phyloP scores from a whole-genome alignment of 2,329 filamentous ascomycete species.

The Fusarium sp. region DNA sequence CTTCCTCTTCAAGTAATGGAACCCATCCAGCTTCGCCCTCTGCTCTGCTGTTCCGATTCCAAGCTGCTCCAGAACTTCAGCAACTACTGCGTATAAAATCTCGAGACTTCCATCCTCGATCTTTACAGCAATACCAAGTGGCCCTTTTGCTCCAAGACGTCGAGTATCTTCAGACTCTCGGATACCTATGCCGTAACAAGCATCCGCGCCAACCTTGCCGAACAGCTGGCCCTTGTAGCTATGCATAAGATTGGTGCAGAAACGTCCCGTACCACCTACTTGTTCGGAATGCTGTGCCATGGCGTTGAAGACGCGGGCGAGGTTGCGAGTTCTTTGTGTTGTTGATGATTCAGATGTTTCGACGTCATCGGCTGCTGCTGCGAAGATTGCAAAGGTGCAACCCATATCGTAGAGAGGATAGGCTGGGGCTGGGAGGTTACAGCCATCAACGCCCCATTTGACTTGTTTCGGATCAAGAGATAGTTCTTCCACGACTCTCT shows the following conservation, averaged over 20 bases:
- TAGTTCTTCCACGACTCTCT: conserved; percentile 52
- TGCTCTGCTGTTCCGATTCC: conserved; percentile 51
- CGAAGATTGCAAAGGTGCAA: conserved; percentile 53
- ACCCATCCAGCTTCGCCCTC: conserved; percentile 47
- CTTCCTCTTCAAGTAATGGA: conserved; percentile 49
- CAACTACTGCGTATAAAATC: conserved; percentile 57
- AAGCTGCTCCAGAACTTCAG: conserved; percentile 59
- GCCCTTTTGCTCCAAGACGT: conserved; percentile 52
- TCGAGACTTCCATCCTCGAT: conserved; percentile 60
- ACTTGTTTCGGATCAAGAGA: conserved; percentile 46
- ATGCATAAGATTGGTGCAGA: conserved; percentile 60
- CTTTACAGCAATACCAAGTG: conserved; percentile 60
- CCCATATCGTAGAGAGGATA: conserved; percentile 53
- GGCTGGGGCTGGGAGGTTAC: conserved; percentile 61
- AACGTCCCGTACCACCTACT: conserved; percentile 58
- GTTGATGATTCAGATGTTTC: background rate
- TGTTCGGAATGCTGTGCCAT: conserved; percentile 58
- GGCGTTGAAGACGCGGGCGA: conserved; percentile 55
- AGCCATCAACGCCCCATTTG: conserved; percentile 59
- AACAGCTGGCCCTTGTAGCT: conserved; percentile 53
- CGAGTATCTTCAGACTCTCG: conserved; percentile 52
- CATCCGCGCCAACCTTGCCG: conserved; percentile 63
- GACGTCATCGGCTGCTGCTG: conserved; percentile 47
- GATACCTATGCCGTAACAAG: conserved; percentile 60
- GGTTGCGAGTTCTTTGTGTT: conserved; percentile 30